Base-by-base conservation (phyloP, 345 rosid species). In the Pelargonium nanum region DNA sequence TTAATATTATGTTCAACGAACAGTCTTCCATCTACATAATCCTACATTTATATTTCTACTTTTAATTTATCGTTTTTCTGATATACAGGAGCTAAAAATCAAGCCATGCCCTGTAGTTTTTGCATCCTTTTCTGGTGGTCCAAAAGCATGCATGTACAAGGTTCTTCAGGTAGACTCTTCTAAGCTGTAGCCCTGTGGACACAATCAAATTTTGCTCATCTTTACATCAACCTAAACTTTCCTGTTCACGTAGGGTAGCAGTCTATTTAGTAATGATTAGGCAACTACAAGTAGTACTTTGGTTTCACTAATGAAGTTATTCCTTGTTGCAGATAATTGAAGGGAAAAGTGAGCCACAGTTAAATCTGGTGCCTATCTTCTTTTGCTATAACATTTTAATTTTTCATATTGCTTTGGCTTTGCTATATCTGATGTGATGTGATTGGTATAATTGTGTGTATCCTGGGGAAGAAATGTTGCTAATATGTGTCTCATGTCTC, bases 61-160 rank as follows among this genome's bases (percentile, higher is more conserved):
- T 56, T 21, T 26, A 22, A 20, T 63, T 63, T 57, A 25, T 56
- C 62, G 51, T 57, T 54, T 59, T 54, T 55, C 20, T 65, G 20
- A 50, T 55, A 19, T 61, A 54, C 62, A 89, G 97, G 99, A 85
- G 74, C 79, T 93, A 10, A 93, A 85, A 80, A 59, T 62, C 62
- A 79, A 80, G 68, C 83, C 84, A 52, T 70, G 84, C 71, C 99
- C 99, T 48, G 55, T 87, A 30, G 96, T 87, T 55, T 80, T 93
- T 55, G 88, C 85, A 20, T 81, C 99, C 0, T 93, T 89, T 76
- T 93, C 96, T 21, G 94, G 97, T 40, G 99, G 94, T 65, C 89
- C 94, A 26, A 87, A 84, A 58, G 88, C 99, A 24, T 87, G 97
- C 72, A 84, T 89, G 96, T 87, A 84, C 71, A 89, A 85, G 75